Percentiles rank a stretch among this genome's conserved stretches.
These are phyloP conservation scores for Echium plantagineum DNA, from an alignment of 257 asterid species.

Conservation along the genomic window DNA sequence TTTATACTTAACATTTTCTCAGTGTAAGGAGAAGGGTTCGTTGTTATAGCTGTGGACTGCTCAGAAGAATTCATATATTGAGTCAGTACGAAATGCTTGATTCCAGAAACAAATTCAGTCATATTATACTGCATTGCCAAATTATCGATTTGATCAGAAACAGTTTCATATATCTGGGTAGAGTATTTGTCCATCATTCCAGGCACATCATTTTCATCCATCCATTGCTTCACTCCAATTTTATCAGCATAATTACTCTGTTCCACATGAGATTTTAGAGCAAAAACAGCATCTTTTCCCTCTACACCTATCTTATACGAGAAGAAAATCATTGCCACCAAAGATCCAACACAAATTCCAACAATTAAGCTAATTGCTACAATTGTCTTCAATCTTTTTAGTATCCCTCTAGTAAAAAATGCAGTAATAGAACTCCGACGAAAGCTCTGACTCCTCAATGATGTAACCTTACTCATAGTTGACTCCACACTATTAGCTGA, in stretches of 20 bases:
- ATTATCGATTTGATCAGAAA: slow-evolving; percentile 65
- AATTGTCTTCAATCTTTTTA: slow-evolving; percentile 55
- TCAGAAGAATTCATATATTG: slow-evolving; percentile 38
- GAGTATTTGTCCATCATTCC: slow-evolving; percentile 79
- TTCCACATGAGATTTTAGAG: slow-evolving; percentile 70
- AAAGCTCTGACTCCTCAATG: slow-evolving; percentile 69
- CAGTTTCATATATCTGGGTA: slow-evolving; percentile 62
- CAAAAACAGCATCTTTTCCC: slow-evolving; percentile 82
- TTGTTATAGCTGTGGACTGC: slow-evolving; percentile 40
- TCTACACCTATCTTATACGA: slow-evolving; percentile 82
- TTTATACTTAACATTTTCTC: slow-evolving; percentile 65
- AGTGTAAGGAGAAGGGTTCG: slow-evolving; percentile 50
- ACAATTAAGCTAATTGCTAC: slow-evolving; percentile 85
- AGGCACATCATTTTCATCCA: slow-evolving; percentile 91
- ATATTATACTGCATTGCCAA: slow-evolving; percentile 78
- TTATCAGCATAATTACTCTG: slow-evolving; percentile 84
- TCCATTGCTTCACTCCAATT: slow-evolving; percentile 82
- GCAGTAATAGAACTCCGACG: slow-evolving; percentile 47
- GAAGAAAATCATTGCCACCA: slow-evolving; percentile 60
- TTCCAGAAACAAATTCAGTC: slow-evolving; percentile 68
- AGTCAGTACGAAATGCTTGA: slow-evolving; percentile 55
- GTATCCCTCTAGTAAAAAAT: slow-evolving; percentile 60
- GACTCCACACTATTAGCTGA: slow-evolving; percentile 48
- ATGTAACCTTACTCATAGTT: slow-evolving; percentile 61
- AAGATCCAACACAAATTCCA: slow-evolving; percentile 62